Percentiles rank a stretch among this genome's conserved stretches.
These are phyloP conservation scores for Triticum turgidum DNA, from an alignment of 176 grass and related monocot genomes.

Conservation along the genomic window DNA sequence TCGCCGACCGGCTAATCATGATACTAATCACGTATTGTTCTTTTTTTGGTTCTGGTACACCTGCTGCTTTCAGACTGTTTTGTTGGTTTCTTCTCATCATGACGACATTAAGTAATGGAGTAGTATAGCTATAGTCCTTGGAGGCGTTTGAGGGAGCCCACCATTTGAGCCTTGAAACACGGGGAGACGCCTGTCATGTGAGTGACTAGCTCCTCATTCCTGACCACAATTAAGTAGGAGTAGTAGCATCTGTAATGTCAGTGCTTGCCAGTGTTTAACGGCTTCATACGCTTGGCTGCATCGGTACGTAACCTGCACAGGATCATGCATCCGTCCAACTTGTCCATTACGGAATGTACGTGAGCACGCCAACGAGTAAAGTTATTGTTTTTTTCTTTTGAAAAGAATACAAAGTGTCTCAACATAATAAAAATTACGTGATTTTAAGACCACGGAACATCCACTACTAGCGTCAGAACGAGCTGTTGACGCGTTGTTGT, in stretches of 20 bases:
- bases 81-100: background rate
- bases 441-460: no score
- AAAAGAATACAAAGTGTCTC: no score
- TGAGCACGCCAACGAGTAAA: background rate
- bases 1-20: background rate
- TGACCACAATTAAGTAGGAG: background rate
- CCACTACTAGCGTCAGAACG: no score
- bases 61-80: background rate
- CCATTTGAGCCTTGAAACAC: constrained; percentile 23
- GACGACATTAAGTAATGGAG: background rate
- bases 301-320: background rate
- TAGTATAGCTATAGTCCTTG: background rate
- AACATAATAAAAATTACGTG: no score
- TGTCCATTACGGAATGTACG: background rate
- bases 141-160: background rate
- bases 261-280: background rate
- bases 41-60: background rate
- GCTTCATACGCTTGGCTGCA: background rate
- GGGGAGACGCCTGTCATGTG: constrained; percentile 1
- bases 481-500: no score
- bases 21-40: background rate
- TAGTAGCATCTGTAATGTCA: background rate
- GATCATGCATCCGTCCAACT: background rate
- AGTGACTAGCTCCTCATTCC: background rate
- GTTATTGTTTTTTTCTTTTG: no score